A percentile compares a stretch with the other conserved stretches of the same genome.
These are phyloP conservation scores for Saccharomycopsis capsularis DNA, from an alignment of 805 yeast species.

Conservation along the genomic window DNA sequence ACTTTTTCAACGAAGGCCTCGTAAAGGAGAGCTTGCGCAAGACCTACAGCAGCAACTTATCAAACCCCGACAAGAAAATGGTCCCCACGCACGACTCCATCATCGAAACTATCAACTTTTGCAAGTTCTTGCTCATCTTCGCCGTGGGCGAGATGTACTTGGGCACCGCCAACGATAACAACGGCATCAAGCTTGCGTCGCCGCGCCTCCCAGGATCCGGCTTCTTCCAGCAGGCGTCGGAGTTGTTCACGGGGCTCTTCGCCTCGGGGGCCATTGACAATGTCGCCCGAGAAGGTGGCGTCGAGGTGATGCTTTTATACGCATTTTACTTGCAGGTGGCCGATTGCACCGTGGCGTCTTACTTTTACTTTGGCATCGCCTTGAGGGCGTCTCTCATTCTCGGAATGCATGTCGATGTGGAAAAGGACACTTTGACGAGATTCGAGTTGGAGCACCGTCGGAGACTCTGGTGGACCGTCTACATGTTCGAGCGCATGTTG, in stretches of 20 bases:
- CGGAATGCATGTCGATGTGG: conserved; percentile 81
- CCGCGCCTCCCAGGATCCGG: conserved; percentile 71
- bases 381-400: conserved; percentile 61
- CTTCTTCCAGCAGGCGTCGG: conserved; percentile 74
- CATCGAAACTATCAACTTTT: conserved; percentile 73
- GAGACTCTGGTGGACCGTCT: conserved; percentile 81
- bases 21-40: conserved; percentile 61
- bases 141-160: conserved; percentile 80
- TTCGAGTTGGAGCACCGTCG: conserved; percentile 78
- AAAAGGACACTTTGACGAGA: conserved; percentile 54
- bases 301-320: conserved; percentile 65
- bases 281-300: conserved; percentile 71
- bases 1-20: conserved; percentile 76
- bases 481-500: conserved; percentile 76
- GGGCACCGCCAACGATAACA: conserved; percentile 63
- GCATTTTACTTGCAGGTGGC: conserved; percentile 80
- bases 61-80: conserved; percentile 23
- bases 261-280: conserved; percentile 77
- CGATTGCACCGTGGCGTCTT: conserved; percentile 75
- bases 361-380: conserved; percentile 74
- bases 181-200: conserved; percentile 34
- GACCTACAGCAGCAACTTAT: conserved; percentile 45
- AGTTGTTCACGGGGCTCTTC: conserved; percentile 66
- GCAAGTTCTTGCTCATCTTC: conserved; percentile 64
- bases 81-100: conserved; percentile 39